Conservation (phyloP, 306 rosid species). For the Nissolia schottii region DNA sequence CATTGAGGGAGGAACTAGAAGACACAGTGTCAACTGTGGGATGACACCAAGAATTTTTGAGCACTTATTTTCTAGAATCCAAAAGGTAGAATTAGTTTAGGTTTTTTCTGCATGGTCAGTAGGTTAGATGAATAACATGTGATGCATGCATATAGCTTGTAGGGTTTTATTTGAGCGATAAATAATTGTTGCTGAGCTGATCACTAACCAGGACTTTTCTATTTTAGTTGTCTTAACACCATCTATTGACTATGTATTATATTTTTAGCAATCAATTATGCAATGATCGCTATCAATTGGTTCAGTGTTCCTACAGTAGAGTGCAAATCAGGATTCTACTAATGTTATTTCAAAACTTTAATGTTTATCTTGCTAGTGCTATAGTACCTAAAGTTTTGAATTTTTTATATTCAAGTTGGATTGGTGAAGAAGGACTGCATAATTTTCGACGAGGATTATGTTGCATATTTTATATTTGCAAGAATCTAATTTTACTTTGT, state of each 20-base stretch:
- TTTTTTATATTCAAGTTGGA: neutral
- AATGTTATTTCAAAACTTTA: neutral
- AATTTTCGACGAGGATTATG: neutral
- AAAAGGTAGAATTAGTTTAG: slow-evolving; percentile 54
- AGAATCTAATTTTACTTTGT: slow-evolving; percentile 7
- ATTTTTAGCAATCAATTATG: neutral
- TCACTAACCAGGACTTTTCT: neutral
- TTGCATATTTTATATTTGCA: neutral
- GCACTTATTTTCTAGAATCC: slow-evolving; percentile 84
- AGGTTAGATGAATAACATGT: neutral
- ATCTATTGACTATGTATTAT: neutral
- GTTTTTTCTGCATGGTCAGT: neutral
- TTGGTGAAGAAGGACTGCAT: neutral
- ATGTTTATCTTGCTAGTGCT: neutral
- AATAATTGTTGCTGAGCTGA: neutral
- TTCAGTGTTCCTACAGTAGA: neutral
- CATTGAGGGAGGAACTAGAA: slow-evolving; percentile 92
- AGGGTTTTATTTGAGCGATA: neutral
- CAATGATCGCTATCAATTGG: neutral
- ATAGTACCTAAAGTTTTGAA: neutral
- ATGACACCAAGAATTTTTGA: slow-evolving; percentile 98
- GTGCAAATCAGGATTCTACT: neutral
- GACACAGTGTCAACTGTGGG: slow-evolving; percentile 97
- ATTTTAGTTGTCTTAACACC: slow-evolving; percentile 5
- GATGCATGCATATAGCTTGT: neutral